Percentiles rank a stretch among this genome's conserved stretches.
These are phyloP conservation scores for Zygoascus sp. DNA, from an alignment of 1,139 yeast species.

Conservation along the genomic window DNA sequence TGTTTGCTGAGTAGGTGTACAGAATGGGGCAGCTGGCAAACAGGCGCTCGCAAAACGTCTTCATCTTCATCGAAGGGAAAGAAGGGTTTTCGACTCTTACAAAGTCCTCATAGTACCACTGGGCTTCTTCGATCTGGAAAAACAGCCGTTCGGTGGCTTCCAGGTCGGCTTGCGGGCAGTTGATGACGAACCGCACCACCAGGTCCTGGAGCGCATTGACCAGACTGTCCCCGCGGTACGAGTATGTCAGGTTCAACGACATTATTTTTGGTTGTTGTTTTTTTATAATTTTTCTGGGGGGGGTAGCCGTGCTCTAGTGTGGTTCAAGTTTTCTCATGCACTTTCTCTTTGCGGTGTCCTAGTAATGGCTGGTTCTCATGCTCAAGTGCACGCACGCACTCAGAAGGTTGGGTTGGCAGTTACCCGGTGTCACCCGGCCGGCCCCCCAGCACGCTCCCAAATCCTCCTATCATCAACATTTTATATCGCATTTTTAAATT, in stretches of 20 bases:
- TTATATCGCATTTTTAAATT: background rate
- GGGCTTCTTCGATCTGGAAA: conserved; percentile 97
- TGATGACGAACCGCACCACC: conserved; percentile 81
- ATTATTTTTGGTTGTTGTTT: conserved; percentile 12
- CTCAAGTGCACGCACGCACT: no score
- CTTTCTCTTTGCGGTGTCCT: background rate
- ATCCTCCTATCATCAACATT: no score
- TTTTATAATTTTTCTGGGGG: background rate
- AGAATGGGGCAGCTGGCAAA: conserved; percentile 78
- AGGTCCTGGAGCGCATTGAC: conserved; percentile 83
- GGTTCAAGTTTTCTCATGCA: background rate
- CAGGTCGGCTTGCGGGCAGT: conserved; percentile 87
- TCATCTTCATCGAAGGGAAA: conserved; percentile 76
- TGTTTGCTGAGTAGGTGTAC: conserved; percentile 25
- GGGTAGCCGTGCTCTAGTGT: no score
- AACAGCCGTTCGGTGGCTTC: conserved; percentile 81
- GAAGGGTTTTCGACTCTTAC: conserved; percentile 67
- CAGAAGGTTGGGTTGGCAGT: background rate
- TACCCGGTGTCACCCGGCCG: background rate
- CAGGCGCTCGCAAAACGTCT: conserved; percentile 66
- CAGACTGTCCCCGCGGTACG: conserved; percentile 41
- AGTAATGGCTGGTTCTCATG: no score
- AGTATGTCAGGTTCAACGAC: conserved; percentile 26
- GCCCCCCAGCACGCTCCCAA: no score
- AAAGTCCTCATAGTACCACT: conserved; percentile 94